Evolutionary conservation across 2,329 filamentous ascomycete genomes (phyloP).

Genomic region (Ascochyta viciae-villosae): DNA sequence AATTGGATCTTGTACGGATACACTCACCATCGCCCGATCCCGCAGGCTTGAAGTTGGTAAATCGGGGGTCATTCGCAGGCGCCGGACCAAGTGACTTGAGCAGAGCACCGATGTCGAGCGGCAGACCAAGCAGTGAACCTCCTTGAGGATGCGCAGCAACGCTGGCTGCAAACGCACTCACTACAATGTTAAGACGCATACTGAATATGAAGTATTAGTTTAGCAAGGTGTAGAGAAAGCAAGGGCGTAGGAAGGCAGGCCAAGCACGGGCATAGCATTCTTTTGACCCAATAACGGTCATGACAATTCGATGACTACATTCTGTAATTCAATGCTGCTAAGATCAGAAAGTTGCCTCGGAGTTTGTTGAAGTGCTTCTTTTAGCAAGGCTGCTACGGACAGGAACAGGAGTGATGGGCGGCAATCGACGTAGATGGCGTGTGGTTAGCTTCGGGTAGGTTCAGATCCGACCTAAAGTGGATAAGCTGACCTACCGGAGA

Average conservation of each 20-base stretch:
- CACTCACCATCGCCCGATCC: conserved; percentile 20
- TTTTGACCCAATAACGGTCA: conserved; percentile 11
- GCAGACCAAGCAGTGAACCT: conserved; percentile 14
- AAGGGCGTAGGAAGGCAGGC: not conserved
- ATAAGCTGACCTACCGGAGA: not conserved
- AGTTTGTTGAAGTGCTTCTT: not conserved
- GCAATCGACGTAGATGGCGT: conserved; percentile 2
- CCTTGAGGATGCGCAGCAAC: conserved; percentile 10
- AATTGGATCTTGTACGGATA: not conserved
- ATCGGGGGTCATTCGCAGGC: conserved; percentile 20
- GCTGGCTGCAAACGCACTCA: not conserved
- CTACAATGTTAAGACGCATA: conserved; percentile 3
- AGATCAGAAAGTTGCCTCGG: not conserved
- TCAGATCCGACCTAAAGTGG: conserved; percentile 7
- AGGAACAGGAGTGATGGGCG: conserved; percentile 12
- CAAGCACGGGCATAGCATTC: not conserved
- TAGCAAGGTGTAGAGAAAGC: not conserved
- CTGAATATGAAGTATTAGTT: not conserved
- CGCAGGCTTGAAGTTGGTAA: conserved; percentile 18
- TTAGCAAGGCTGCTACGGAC: conserved; percentile 1
- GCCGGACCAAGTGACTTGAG: conserved; percentile 21
- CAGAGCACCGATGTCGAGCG: conserved; percentile 14
- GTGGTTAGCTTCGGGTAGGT: not conserved
- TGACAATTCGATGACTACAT: conserved; percentile 8
- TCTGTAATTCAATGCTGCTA: too few relatives aligned